phyloP scores from a whole-genome alignment of 2,329 filamentous ascomycete species.

The Ciborinia camelliae region DNA sequence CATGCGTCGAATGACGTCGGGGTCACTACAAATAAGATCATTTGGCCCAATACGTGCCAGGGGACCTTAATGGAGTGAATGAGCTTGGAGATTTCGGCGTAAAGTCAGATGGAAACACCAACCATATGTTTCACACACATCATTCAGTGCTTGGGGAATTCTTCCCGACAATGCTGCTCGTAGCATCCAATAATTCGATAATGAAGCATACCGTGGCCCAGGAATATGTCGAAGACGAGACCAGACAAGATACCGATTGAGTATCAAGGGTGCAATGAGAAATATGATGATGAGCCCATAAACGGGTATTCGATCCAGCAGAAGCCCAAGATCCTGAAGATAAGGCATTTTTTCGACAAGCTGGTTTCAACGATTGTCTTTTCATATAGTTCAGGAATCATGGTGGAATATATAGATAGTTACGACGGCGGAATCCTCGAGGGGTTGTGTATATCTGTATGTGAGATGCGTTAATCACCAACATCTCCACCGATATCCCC shows the following conservation, averaged over 20 bases:
- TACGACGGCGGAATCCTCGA: not conserved
- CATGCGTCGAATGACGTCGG: constrained; percentile 28
- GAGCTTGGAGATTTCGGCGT: not conserved
- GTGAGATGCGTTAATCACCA: not conserved
- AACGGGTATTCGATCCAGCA: not conserved
- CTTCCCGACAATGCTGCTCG: not conserved
- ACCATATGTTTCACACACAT: constrained; percentile 5
- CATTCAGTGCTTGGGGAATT: not conserved
- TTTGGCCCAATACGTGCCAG: constrained; percentile 28
- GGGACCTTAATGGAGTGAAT: constrained; percentile 17
- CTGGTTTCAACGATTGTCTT: not conserved
- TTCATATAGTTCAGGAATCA: not conserved
- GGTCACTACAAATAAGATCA: constrained; percentile 24
- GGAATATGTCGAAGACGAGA: constrained; percentile 1
- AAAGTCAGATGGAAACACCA: not conserved
- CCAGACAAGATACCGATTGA: not conserved
- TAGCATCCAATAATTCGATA: not conserved
- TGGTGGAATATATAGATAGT: not conserved
- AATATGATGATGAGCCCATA: not conserved
- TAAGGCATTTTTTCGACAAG: not conserved
- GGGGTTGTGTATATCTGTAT: not conserved
- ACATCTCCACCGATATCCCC: not conserved
- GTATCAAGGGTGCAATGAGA: not conserved
- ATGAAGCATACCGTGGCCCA: not conserved
- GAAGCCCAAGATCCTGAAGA: not conserved